phyloP scores from a whole-genome alignment of 2,329 filamentous ascomycete genomes.

The Didymella pinodella region DNA sequence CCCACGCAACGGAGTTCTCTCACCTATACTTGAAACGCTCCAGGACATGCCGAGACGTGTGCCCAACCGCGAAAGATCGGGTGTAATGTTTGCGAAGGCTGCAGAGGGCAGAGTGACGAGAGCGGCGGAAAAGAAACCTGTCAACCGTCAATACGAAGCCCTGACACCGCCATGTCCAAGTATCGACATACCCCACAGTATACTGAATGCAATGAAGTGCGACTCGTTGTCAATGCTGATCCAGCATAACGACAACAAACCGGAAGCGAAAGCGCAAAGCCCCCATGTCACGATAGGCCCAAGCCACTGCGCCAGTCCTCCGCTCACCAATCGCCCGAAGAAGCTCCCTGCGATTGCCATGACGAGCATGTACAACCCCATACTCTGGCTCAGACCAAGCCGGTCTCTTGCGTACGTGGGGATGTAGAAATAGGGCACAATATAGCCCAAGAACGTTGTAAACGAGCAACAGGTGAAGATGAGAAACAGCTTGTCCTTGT shows the following conservation, averaged over 20 bases:
- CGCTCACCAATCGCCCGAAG: constrained; percentile 43
- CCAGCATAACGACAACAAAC: constrained; percentile 43
- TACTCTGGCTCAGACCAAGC: constrained; percentile 41
- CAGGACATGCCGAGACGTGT: constrained; percentile 51
- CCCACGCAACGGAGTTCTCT: background rate
- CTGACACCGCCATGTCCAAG: background rate
- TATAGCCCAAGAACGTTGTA: constrained; percentile 49
- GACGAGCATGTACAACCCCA: constrained; percentile 45
- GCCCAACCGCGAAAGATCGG: constrained; percentile 46
- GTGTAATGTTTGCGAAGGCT: constrained; percentile 49
- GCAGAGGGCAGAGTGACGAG: constrained; percentile 49
- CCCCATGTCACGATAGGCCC: constrained; percentile 48
- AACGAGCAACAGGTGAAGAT: constrained; percentile 48
- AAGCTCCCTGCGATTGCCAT: constrained; percentile 46
- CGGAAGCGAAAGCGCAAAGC: constrained; percentile 40
- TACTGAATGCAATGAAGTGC: constrained; percentile 45
- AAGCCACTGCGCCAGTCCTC: constrained; percentile 42
- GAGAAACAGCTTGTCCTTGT: constrained; percentile 46
- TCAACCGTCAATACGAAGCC: background rate
- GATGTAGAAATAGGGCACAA: constrained; percentile 51
- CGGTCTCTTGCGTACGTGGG: constrained; percentile 45
- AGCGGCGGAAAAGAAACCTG: constrained; percentile 50
- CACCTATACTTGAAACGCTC: constrained; percentile 43
- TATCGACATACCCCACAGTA: constrained; percentile 45
- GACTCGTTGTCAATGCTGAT: constrained; percentile 41